A percentile compares a stretch with the other conserved stretches of the same genome.
These are phyloP conservation scores for Agaricus sinodeliciosus DNA, from an alignment of 768 basidiomycete species.

Conservation along the genomic window DNA sequence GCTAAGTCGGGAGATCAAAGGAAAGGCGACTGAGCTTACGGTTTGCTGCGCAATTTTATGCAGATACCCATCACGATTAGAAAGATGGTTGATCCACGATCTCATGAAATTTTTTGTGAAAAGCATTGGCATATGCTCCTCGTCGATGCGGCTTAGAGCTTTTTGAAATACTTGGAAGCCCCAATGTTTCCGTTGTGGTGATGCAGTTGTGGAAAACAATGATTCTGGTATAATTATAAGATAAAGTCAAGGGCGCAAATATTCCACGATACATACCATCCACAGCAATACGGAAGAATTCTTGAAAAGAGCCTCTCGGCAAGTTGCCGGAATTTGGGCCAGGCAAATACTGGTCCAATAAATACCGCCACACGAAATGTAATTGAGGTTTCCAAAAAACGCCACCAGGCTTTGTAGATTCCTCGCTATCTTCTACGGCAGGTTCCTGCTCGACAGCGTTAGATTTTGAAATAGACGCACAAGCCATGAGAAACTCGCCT, in stretches of 20 bases:
- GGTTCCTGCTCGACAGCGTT: constrained; percentile 39
- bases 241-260: background rate
- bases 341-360: constrained; percentile 71
- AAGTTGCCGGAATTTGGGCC: constrained; percentile 27
- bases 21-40: constrained; percentile 34
- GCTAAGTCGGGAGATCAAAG: background rate
- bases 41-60: constrained; percentile 85
- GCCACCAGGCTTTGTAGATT: constrained; percentile 39
- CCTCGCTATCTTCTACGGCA: constrained; percentile 47
- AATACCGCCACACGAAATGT: constrained; percentile 86
- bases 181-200: constrained; percentile 87
- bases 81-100: constrained; percentile 93
- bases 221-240: constrained; percentile 48
- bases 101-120: constrained; percentile 96
- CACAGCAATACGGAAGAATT: constrained; percentile 87
- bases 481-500: constrained; percentile 40
- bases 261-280: constrained; percentile 55
- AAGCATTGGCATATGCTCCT: constrained; percentile 71
- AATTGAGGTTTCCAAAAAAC: constrained; percentile 84
- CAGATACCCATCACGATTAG: constrained; percentile 79
- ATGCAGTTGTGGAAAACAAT: constrained; percentile 77
- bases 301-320: constrained; percentile 66
- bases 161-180: constrained; percentile 91
- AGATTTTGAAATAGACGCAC: constrained; percentile 7
- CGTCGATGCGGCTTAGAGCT: constrained; percentile 60